These are phyloP conservation scores for Pseudoneurospora amorphoporcata DNA, from an alignment of 495 filamentous ascomycete genomes.

Conservation along the genomic window DNA sequence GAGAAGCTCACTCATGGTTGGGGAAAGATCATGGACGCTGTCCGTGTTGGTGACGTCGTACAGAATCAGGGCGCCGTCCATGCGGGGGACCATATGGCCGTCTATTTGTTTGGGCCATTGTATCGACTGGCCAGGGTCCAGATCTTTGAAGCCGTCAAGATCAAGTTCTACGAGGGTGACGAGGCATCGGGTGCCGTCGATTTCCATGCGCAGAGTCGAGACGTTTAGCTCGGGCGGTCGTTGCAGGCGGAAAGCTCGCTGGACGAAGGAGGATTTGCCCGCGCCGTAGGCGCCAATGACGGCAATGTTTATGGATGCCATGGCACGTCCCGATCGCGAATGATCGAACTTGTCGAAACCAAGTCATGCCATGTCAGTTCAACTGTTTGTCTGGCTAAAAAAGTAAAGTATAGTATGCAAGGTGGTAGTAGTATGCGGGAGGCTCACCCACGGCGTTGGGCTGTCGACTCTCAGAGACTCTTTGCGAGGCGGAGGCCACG, in stretches of 20 bases:
- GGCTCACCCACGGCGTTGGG: conserved; percentile 27
- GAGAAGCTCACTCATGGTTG: conserved; percentile 59
- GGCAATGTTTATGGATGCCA: conserved; percentile 71
- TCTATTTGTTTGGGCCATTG: conserved; percentile 68
- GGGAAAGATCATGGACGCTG: conserved; percentile 55
- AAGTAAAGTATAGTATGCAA: background rate
- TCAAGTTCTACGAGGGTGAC: conserved; percentile 75
- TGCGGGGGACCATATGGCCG: conserved; percentile 53
- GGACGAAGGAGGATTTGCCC: conserved; percentile 87
- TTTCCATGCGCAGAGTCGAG: conserved; percentile 56
- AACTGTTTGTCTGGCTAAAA: background rate
- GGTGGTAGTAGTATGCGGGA: background rate
- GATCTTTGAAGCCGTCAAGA: conserved; percentile 49
- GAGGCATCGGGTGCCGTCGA: conserved; percentile 66
- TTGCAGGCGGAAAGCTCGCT: conserved; percentile 63
- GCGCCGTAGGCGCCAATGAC: conserved; percentile 72
- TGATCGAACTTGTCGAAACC: conserved; percentile 13
- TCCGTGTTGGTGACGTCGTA: conserved; percentile 75
- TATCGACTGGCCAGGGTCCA: conserved; percentile 56
- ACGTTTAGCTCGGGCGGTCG: conserved; percentile 42
- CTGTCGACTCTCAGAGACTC: conserved; percentile 26
- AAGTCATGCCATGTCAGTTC: background rate
- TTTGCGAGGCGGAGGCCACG: conserved; percentile 31
- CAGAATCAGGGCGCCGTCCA: conserved; percentile 76
- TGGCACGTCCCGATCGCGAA: conserved; percentile 15